Base-by-base conservation (phyloP, 2,329 filamentous ascomycete species). In the Sordariomycetes sp. region DNA sequence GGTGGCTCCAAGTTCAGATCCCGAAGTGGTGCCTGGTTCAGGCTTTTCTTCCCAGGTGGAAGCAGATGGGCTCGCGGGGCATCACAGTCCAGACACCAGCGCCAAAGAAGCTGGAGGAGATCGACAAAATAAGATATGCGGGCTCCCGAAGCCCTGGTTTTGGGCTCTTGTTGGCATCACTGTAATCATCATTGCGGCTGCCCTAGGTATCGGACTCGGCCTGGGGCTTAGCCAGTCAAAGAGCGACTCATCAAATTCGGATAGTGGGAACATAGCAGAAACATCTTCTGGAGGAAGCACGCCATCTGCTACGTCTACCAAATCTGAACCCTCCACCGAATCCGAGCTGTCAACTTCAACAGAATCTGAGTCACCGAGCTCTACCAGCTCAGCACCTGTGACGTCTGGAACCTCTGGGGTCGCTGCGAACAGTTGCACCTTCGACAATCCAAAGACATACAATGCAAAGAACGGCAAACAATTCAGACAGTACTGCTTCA, bases 401-500 rank as follows among this genome's bases (percentile, higher is more conserved):
- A 43, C 38, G 6, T 39, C 41, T 6, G 39, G 41, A 6, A 43
- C 39, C 2, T 10, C 24, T 9, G 41, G 41, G 16, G 6, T 38
- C 6, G 36, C 41, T 5, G 38, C 27, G 14, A 43, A 43, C 36
- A 41, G 36, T 33, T 43, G 41, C 39, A 36, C 12, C 17, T 39
- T 27, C 24, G 30, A 32, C 21, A 34, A 20, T 9, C 41, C 41
- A 21, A 35, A 33, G 29, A 38, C 41, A 8, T 41, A 39, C 32
- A 15, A 34, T 18, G 17, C 35, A 6, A 9, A 11, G 6, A 24
- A 37, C 33, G 39, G 39, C 25, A 34, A 23, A 16, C 25, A 21
- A 11, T 41, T 42, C 30, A 36, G 28, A 10, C 27, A 39, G 31
- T 42, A 35, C 31, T 42, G 41, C 34, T 42, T 41, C 44, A 51